Conservation (phyloP, 257 asterid genomes). For the Nyctanthes arbortristis region DNA sequence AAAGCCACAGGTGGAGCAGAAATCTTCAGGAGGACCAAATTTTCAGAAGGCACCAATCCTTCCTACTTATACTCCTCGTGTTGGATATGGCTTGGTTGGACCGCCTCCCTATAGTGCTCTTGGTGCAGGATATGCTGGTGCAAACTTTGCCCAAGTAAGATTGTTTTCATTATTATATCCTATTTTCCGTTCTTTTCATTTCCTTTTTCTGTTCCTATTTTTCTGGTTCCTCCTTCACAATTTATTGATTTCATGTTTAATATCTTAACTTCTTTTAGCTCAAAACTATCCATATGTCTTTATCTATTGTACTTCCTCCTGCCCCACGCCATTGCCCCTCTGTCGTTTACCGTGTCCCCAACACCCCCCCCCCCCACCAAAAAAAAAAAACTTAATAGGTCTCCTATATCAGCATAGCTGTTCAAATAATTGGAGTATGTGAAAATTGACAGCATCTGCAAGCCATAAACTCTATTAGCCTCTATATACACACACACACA, state of each 20-base stretch:
- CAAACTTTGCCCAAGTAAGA: constrained; percentile 78
- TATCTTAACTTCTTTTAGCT: not conserved
- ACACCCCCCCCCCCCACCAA: no score
- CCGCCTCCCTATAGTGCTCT: constrained; percentile 69
- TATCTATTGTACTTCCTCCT: not conserved
- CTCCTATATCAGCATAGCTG: not conserved
- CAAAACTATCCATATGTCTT: not conserved
- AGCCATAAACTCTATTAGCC: no score
- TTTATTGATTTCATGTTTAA: constrained; percentile 5
- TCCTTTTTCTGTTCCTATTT: not conserved
- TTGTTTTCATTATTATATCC: constrained; percentile 12
- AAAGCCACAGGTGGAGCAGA: constrained; percentile 95
- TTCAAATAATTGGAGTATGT: not conserved
- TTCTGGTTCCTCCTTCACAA: no score
- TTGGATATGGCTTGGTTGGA: constrained; percentile 86
- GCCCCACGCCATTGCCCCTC: not conserved
- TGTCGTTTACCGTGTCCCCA: no score
- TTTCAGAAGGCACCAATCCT: constrained; percentile 60
- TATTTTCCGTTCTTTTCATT: constrained; percentile 19
- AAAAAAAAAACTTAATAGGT: no score
- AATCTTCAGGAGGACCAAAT: constrained; percentile 53
- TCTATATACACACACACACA: no score
- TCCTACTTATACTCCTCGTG: constrained; percentile 71
- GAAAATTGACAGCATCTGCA: no score
- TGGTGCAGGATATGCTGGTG: constrained; percentile 59